Evolutionary conservation across 139 green algal species (phyloP).

Genomic region (Chlamydomonas sp.): DNA sequence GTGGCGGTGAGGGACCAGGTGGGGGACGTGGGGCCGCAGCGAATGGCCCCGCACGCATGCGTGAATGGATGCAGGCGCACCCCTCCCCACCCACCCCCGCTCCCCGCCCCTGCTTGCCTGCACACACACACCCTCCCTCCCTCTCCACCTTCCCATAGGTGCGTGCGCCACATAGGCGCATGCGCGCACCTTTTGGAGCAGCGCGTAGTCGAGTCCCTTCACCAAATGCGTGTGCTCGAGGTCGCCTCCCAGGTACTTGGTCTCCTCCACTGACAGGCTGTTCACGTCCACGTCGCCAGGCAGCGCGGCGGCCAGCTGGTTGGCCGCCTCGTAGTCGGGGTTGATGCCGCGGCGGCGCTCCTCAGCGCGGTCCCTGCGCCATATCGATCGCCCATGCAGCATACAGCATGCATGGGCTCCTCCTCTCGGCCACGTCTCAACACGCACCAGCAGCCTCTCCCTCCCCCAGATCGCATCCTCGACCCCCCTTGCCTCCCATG

Average conservation of each 20-base stretch:
- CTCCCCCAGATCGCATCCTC: neutral
- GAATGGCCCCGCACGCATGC: no score
- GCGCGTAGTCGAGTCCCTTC: conserved; percentile 88
- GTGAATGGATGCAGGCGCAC: no score
- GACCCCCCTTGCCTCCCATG: neutral
- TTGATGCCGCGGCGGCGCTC: conserved; percentile 59
- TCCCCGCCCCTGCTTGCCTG: no score
- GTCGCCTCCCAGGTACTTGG: conserved; percentile 88
- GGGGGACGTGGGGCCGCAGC: no score
- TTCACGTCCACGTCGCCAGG: conserved; percentile 21
- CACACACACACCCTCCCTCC: no score
- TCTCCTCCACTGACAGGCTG: conserved; percentile 63
- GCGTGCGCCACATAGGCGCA: no score
- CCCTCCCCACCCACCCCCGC: no score
- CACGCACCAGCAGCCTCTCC: neutral
- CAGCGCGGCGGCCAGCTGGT: conserved; percentile 19
- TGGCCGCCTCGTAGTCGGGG: conserved; percentile 47
- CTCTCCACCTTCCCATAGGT: no score
- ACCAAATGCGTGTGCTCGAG: conserved; percentile 89
- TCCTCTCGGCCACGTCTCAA: neutral
- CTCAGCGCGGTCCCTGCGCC: conserved; percentile 61
- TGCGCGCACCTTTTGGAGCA: conserved; percentile 79
- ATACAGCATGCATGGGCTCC: neutral
- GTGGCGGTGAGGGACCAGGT: no score
- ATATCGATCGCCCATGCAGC: neutral